Base-by-base conservation (phyloP, 2,329 filamentous ascomycete species). In the Ophiostoma montium region DNA sequence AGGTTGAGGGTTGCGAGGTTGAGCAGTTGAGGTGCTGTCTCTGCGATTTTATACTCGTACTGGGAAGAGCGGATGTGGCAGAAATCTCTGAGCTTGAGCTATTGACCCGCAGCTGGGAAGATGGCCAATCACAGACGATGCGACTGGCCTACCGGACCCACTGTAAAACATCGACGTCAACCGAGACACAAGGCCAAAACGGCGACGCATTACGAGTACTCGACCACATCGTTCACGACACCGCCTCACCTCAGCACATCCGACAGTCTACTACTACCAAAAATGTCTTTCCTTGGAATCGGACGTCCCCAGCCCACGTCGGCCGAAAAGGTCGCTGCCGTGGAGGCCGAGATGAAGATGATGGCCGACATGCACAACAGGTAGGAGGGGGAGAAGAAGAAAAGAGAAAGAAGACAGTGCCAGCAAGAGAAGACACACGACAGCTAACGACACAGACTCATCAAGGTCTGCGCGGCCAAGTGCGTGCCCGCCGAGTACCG, bases 321-420 rank as follows among this genome's bases (percentile, higher is more conserved):
- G 62, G 89, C 87, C 67, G 86, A 96, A 75, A 98, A 96, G 78
- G 92, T 98, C 66, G 85, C 86, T 61, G 86, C 87, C 61, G 89
- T 94, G 60, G 90, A 98, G 73, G 84, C 87, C 58, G 94, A 98
- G 73, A 87, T 96, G 69, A 92, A 95, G 70, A 89, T 96, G 75
- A 81, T 59, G 53, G 86, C 88, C 54, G 89, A 95, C 68, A 95
- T 96, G 83, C 94, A 95, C 76, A 90, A 88, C 72, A 86, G 92
- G 92, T 96, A 27, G 23, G 23, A 27, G 8, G 23, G 8, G 23
- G 8, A 27, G 23, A 27, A 27, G 23, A 8, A 27, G 23, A 27
- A 27, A 27, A 27, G 23, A 27, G 23, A 27, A 27, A 27, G 8
- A 27, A 4, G 8, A 27, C 23, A 27, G 8, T 8, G 23, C n/a